Evolutionary conservation across 2,329 filamentous ascomycete species (phyloP).

Genomic region (Botrytis deweyae): DNA sequence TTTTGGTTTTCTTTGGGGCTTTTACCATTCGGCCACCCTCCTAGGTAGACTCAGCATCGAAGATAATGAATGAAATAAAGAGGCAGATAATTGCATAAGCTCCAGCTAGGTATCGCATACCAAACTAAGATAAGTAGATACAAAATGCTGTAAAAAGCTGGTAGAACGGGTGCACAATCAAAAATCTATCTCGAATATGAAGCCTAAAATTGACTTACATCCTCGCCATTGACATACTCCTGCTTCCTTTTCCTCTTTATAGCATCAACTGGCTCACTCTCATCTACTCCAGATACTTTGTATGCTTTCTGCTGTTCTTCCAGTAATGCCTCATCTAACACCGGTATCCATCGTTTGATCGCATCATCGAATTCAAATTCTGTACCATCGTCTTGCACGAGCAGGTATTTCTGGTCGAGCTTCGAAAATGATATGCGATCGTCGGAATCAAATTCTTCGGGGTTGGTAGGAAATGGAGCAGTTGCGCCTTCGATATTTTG

Average conservation of each 20-base stretch:
- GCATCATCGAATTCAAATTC: constrained; percentile 80
- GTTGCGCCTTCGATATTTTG: constrained; percentile 20
- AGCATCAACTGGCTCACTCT: constrained; percentile 50
- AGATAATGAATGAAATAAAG: constrained; percentile 4
- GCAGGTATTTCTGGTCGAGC: constrained; percentile 75
- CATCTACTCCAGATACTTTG: constrained; percentile 58
- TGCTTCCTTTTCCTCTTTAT: constrained; percentile 53
- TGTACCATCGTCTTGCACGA: constrained; percentile 79
- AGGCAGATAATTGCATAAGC: neutral
- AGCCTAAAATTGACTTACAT: constrained; percentile 43
- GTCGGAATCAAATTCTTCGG: constrained; percentile 64
- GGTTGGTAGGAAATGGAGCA: constrained; percentile 36
- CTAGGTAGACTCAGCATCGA: constrained; percentile 28
- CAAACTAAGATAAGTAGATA: neutral
- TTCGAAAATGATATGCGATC: constrained; percentile 85
- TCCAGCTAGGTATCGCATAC: neutral
- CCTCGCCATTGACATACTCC: constrained; percentile 48
- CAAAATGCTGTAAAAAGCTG: neutral
- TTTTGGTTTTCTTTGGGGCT: constrained; percentile 40
- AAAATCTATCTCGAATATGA: neutral
- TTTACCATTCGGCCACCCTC: constrained; percentile 38
- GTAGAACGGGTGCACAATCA: neutral
- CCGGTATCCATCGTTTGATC: constrained; percentile 72
- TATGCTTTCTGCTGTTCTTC: constrained; percentile 63
- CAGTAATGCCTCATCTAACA: constrained; percentile 60